phyloP scores from a whole-genome alignment of 1,139 yeast genomes.

The Candida tropicalis region DNA sequence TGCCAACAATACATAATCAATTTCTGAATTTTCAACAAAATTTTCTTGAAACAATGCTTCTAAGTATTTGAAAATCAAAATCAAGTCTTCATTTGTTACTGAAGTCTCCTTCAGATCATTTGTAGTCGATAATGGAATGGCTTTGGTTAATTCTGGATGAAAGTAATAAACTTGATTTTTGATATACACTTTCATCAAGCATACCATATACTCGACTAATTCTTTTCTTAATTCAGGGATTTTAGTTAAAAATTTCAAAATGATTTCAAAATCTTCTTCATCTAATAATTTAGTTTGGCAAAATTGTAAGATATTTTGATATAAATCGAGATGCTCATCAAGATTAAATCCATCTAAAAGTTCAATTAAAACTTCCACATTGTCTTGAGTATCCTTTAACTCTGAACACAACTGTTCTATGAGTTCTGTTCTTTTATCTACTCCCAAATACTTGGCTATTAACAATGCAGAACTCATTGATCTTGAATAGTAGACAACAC shows the following conservation, averaged over 20 bases:
- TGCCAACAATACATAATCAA: slow-evolving; percentile 31
- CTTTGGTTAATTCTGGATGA: slow-evolving; percentile 3
- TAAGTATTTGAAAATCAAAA: slow-evolving; percentile 18
- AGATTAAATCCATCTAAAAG: slow-evolving; percentile 32
- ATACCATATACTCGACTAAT: slow-evolving; percentile 18
- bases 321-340: slow-evolving; percentile 21
- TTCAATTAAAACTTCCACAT: slow-evolving; percentile 36
- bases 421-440: slow-evolving; percentile 27
- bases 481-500: background rate
- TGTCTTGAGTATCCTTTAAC: slow-evolving; percentile 20
- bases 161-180: slow-evolving; percentile 13
- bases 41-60: slow-evolving; percentile 19
- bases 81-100: slow-evolving; percentile 8
- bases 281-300: slow-evolving; percentile 15
- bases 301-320: slow-evolving; percentile 24
- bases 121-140: slow-evolving; percentile 7
- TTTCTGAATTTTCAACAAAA: slow-evolving; percentile 6
- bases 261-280: slow-evolving; percentile 14
- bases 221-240: slow-evolving; percentile 24
- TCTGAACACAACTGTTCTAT: slow-evolving; percentile 25
- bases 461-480: slow-evolving; percentile 24
- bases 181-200: slow-evolving; percentile 11
- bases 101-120: background rate
- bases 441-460: slow-evolving; percentile 32
- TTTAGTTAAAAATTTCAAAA: slow-evolving; percentile 20